These are phyloP conservation scores for Hemisphaericaspora nanyangensis DNA, from an alignment of 805 yeast species.

Conservation along the genomic window DNA sequence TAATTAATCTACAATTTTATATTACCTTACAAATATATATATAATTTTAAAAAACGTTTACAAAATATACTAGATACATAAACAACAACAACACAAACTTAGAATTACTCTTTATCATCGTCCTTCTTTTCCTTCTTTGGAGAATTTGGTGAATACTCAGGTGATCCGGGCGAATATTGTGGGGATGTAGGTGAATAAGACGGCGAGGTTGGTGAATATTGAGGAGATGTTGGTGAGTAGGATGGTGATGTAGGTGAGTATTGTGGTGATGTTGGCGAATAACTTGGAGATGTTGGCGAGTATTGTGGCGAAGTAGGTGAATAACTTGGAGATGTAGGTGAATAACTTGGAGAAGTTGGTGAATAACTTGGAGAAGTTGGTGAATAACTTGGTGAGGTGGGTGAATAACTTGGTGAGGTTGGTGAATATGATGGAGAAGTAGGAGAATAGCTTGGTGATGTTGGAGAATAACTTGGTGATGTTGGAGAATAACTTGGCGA, in stretches of 20 bases:
- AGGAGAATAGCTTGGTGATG: slow-evolving; percentile 63
- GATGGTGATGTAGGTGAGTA: slow-evolving; percentile 73
- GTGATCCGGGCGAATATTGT: slow-evolving; percentile 47
- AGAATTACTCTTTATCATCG: slow-evolving; percentile 6
- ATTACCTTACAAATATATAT: no score
- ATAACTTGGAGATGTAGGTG: slow-evolving; percentile 57
- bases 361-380: slow-evolving; percentile 79
- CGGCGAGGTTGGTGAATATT: slow-evolving; percentile 76
- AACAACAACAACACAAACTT: background rate
- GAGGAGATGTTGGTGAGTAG: slow-evolving; percentile 78
- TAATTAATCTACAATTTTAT: no score
- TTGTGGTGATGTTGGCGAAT: slow-evolving; percentile 46
- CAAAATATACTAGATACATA: background rate
- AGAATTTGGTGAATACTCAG: slow-evolving; percentile 43
- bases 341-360: slow-evolving; percentile 67
- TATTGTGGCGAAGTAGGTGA: slow-evolving; percentile 74
- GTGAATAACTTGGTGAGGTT: slow-evolving; percentile 53
- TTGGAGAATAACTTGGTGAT: slow-evolving; percentile 62
- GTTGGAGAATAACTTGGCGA: slow-evolving; percentile 82
- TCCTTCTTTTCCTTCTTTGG: slow-evolving; percentile 25
- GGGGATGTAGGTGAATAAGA: slow-evolving; percentile 68
- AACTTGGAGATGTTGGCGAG: slow-evolving; percentile 80
- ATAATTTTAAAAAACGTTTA: background rate
- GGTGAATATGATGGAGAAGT: slow-evolving; percentile 64
- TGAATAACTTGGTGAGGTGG: slow-evolving; percentile 68